Percentiles rank a stretch among this genome's conserved stretches.
phyloP scores from a whole-genome alignment of 352 stramenopile genomes.

The Peronospora destructor region DNA sequence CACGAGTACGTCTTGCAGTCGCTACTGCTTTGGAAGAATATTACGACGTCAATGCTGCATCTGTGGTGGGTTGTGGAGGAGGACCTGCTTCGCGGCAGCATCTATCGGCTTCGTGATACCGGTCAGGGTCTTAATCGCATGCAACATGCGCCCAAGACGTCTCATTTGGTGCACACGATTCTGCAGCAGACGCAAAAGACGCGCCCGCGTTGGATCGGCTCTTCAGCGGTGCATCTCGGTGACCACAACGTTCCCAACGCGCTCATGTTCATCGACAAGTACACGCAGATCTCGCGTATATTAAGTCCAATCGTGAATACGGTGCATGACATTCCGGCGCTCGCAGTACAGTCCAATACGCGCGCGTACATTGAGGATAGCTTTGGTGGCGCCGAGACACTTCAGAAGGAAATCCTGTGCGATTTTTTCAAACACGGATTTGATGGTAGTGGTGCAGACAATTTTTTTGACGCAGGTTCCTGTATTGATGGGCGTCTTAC shows the following conservation, averaged over 20 bases:
- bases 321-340: conserved; percentile 38
- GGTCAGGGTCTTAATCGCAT: conserved; percentile 64
- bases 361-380: conserved; percentile 63
- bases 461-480: conserved; percentile 69
- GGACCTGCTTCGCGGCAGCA: conserved; percentile 43
- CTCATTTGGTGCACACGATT: conserved; percentile 44
- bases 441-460: conserved; percentile 88
- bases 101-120: conserved; percentile 57
- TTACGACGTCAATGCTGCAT: conserved; percentile 51
- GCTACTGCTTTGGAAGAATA: conserved; percentile 54
- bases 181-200: conserved; percentile 42
- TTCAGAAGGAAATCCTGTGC: conserved; percentile 77
- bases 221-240: conserved; percentile 89
- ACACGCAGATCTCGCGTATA: conserved; percentile 84
- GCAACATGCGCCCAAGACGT: conserved; percentile 55
- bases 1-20: conserved; percentile 67
- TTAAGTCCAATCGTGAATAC: conserved; percentile 58
- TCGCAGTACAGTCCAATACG: conserved; percentile 40
- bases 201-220: conserved; percentile 70
- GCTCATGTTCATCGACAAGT: conserved; percentile 95
- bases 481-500: conserved; percentile 91
- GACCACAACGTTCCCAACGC: conserved; percentile 94
- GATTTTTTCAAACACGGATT: conserved; percentile 94
- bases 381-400: conserved; percentile 55
- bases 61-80: conserved; percentile 63